Base-by-base conservation (phyloP, 352 stramenopile species). In the Phytophthora cactorum region DNA sequence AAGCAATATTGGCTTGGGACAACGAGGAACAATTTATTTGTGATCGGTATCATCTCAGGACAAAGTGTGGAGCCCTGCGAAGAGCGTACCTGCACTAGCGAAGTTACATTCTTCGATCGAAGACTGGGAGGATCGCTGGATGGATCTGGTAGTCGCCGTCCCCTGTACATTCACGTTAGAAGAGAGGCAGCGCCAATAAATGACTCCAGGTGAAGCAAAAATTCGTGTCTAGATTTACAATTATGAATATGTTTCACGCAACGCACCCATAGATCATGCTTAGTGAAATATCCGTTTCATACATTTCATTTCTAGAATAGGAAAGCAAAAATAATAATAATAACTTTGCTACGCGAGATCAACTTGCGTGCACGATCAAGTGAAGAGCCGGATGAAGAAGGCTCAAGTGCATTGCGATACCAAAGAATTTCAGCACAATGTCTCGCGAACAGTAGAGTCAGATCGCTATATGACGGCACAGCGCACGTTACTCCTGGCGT, bases 1-100 rank as follows among this genome's bases (percentile, higher is more conserved):
- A 72, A 72, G 14, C 51, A 68, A 12, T 52, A 69, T 62, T 77
- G 70, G 65, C 11, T 71, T 11, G 43, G 28, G 1, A 63, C 49
- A 5, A 52, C 12, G 1, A 46, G 27, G 5, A 49, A 65, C 14
- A 68, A 74, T 43, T 57, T 77, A 29, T 57, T 71, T 46, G 43
- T 71, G 14, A 66, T 77, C 49, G 70, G 65, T 7, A 45, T 47
- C 7, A 44, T 77, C 0, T 65, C 51, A 6, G 59, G 56, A 0
- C 63, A 62, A 17, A 41, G 41, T 28, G 65, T 72, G 0, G 65
- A 77, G 29, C 31, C 27, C 1, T 74, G 70, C 27, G 22, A 27
- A 0, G 59, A 77, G 15, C 59, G 38, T n/a, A n/a, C 27, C 6
- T 72, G 64, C 34, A 59, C 44, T 15, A 52, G 64, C 25, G 45